Conservation (phyloP, 192 early-diverging fungal species). For the Geranomyces michiganensis region DNA sequence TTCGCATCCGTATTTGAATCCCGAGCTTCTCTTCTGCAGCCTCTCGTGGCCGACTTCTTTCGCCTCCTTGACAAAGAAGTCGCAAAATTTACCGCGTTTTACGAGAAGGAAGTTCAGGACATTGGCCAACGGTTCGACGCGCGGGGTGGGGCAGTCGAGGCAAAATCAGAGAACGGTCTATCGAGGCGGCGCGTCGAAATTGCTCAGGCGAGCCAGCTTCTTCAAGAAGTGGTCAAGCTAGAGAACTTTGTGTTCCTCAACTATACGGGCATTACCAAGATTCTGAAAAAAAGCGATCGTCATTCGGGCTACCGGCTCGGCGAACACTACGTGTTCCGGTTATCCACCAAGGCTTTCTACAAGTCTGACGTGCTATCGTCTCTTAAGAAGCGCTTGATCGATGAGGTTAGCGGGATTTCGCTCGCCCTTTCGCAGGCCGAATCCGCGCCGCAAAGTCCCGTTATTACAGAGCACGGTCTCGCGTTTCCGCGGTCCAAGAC, state of each 20-base stretch:
- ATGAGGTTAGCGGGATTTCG: constrained; percentile 51
- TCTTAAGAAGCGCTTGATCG: constrained; percentile 74
- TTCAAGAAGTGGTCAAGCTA: constrained; percentile 69
- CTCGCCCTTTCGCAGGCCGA: neutral
- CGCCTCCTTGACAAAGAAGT: constrained; percentile 68
- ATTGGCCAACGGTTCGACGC: constrained; percentile 8
- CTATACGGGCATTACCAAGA: constrained; percentile 84
- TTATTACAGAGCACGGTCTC: constrained; percentile 31
- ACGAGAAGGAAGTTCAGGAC: constrained; percentile 30
- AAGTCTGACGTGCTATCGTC: constrained; percentile 62
- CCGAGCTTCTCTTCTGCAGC: constrained; percentile 59
- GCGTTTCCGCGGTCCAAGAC: constrained; percentile 32
- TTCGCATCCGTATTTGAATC: constrained; percentile 64
- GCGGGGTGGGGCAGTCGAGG: neutral
- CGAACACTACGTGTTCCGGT: constrained; percentile 66
- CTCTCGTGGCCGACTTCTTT: constrained; percentile 69
- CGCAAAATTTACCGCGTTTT: constrained; percentile 33
- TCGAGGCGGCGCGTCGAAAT: neutral
- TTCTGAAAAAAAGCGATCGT: constrained; percentile 85
- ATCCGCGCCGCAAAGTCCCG: constrained; percentile 25
- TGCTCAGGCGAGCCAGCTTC: constrained; percentile 40
- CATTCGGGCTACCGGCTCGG: constrained; percentile 74
- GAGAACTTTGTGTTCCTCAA: constrained; percentile 85
- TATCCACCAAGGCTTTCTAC: constrained; percentile 61
- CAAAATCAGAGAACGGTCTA: neutral